Percentiles rank a stretch among this genome's conserved stretches.
Conservation (phyloP, 495 filamentous ascomycete genomes). For the Aspergillus ellipticus region DNA sequence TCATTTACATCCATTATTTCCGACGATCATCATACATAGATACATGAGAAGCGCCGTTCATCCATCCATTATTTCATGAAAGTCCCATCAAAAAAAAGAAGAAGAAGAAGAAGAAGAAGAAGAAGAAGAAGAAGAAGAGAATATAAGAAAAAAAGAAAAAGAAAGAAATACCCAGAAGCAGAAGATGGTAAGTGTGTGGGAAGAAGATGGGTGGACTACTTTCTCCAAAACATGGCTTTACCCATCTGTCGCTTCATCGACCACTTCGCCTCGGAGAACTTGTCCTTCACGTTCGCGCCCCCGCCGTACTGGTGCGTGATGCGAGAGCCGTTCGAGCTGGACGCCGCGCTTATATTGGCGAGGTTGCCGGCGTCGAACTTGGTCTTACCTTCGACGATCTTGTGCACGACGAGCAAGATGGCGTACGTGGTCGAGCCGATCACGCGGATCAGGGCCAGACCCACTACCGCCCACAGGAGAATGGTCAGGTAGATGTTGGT, state of each 20-base stretch:
- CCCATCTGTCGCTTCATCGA: constrained; percentile 29
- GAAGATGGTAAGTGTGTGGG: background rate
- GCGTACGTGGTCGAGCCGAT: constrained; percentile 78
- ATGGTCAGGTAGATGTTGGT: constrained; percentile 90
- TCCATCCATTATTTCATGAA: constrained; percentile 8
- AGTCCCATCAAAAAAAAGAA: constrained; percentile 5
- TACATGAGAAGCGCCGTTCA: background rate
- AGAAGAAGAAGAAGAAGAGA: too few species aligned
- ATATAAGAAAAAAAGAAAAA: background rate
- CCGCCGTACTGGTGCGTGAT: constrained; percentile 31
- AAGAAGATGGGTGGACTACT: constrained; percentile 18
- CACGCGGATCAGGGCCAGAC: constrained; percentile 77
- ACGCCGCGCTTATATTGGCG: constrained; percentile 22
- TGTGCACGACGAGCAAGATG: constrained; percentile 75
- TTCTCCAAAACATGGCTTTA: constrained; percentile 47
- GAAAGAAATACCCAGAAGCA: constrained; percentile 1
- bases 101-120: constrained; percentile 4
- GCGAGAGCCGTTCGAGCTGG: constrained; percentile 21
- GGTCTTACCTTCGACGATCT: constrained; percentile 79
- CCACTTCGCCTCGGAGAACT: constrained; percentile 36
- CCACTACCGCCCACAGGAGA: constrained; percentile 89
- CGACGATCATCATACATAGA: too few species aligned
- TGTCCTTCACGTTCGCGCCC: constrained; percentile 33
- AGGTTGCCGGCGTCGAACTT: constrained; percentile 52
- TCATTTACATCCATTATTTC: background rate